Percentiles rank a stretch among this genome's conserved stretches.
phyloP scores from a whole-genome alignment of 768 basidiomycete genomes.

The Agrocybe praecox region DNA sequence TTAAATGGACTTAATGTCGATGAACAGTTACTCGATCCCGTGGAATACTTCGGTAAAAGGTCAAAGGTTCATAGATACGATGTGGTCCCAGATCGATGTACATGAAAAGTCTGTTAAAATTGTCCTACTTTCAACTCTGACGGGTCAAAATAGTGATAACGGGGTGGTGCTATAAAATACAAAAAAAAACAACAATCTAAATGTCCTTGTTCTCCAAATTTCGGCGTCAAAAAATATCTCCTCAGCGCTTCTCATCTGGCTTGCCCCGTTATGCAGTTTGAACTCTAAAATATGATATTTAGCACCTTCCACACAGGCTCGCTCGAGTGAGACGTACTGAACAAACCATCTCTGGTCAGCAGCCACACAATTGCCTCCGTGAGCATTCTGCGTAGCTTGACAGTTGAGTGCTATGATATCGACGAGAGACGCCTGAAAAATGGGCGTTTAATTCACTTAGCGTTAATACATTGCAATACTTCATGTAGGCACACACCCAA shows the following conservation, averaged over 20 bases:
- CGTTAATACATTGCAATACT: not conserved
- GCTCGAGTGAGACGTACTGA: too few relatives aligned
- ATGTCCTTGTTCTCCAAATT: too few relatives aligned
- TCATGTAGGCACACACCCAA: constrained; percentile 35
- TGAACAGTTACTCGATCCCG: not conserved
- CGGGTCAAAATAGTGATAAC: too few relatives aligned
- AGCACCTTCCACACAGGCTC: too few relatives aligned
- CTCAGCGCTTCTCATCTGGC: not conserved
- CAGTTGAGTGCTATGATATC: constrained; percentile 48
- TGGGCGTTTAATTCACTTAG: not conserved
- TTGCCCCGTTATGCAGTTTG: not conserved
- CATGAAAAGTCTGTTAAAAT: too few relatives aligned
- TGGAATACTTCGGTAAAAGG: not conserved
- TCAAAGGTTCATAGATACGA: not conserved
- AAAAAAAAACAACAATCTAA: too few relatives aligned
- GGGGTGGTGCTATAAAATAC: too few relatives aligned
- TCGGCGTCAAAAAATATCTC: not conserved
- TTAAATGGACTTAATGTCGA: constrained; percentile 25
- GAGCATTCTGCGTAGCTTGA: constrained; percentile 49
- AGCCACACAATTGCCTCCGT: constrained; percentile 51
- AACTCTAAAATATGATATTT: not conserved
- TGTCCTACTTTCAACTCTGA: too few relatives aligned
- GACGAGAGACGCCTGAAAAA: constrained; percentile 34
- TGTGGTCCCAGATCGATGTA: too few relatives aligned
- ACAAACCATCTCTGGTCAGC: constrained; percentile 49